phyloP scores from a whole-genome alignment of 495 filamentous ascomycete genomes.

The Venustampulla echinocandica region DNA sequence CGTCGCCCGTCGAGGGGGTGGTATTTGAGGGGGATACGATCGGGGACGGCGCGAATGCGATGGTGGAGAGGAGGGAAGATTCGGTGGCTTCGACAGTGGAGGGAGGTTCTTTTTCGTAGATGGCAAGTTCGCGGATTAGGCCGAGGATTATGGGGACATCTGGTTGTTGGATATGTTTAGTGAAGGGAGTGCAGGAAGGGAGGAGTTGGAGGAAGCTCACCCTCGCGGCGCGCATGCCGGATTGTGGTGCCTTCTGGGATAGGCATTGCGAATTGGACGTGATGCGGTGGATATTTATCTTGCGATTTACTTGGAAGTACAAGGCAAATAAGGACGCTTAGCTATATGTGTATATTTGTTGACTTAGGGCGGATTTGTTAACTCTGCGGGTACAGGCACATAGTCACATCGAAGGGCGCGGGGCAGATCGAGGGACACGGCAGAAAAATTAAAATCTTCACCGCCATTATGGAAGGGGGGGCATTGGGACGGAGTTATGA shows the following conservation, averaged over 20 bases:
- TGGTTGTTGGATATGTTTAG: conserved; percentile 26
- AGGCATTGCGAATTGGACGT: background rate
- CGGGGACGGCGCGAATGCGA: conserved; percentile 40
- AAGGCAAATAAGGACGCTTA: too few species aligned
- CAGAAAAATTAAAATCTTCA: too few species aligned
- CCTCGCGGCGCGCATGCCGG: background rate
- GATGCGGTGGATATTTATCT: background rate
- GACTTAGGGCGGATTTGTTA: too few species aligned
- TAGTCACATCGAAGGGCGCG: too few species aligned
- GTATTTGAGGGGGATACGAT: conserved; percentile 42
- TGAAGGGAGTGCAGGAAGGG: background rate
- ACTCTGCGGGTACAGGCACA: too few species aligned
- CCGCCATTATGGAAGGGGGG: too few species aligned
- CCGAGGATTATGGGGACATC: conserved; percentile 75
- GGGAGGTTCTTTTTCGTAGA: conserved; percentile 65
- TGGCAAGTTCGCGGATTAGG: conserved; percentile 80
- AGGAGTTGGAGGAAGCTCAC: background rate
- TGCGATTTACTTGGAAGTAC: background rate
- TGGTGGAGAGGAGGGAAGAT: conserved; percentile 56
- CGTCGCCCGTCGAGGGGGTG: conserved; percentile 27
- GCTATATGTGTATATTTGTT: too few species aligned
- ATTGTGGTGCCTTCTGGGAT: background rate
- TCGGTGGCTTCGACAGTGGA: conserved; percentile 70
- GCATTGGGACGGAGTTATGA: too few species aligned
- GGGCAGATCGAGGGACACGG: too few species aligned